These are phyloP conservation scores for Yamadazyma kanchanaburiensis DNA, from an alignment of 1,139 yeast species.

Conservation along the genomic window DNA sequence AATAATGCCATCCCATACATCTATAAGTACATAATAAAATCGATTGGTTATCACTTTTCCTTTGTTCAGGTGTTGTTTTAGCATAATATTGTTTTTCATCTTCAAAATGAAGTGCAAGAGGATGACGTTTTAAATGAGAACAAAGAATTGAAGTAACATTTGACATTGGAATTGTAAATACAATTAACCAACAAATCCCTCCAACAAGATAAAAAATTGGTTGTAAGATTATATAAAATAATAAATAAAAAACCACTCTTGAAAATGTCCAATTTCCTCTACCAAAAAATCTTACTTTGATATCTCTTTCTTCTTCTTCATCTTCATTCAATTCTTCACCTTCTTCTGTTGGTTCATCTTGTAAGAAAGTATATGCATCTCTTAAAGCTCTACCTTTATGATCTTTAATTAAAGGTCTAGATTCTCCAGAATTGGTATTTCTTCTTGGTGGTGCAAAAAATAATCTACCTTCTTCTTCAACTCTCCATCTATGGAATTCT, in stretches of 20 bases:
- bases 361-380: slow-evolving; percentile 37
- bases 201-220: slow-evolving; percentile 63
- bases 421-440: slow-evolving; percentile 32
- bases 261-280: slow-evolving; percentile 92
- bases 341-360: slow-evolving; percentile 18
- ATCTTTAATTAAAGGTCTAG: slow-evolving; percentile 41
- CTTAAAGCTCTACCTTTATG: slow-evolving; percentile 42
- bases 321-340: slow-evolving; percentile 24
- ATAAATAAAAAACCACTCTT: slow-evolving; percentile 71
- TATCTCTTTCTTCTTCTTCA: slow-evolving; percentile 22
- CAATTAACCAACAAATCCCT: slow-evolving; percentile 72
- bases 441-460: slow-evolving; percentile 68
- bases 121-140: slow-evolving; percentile 84
- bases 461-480: slow-evolving; percentile 66
- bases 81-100: slow-evolving; percentile 52
- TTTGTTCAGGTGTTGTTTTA: slow-evolving; percentile 18
- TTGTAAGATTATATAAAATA: slow-evolving; percentile 65
- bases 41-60: slow-evolving; percentile 34
- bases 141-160: slow-evolving; percentile 59
- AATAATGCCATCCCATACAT: slow-evolving; percentile 87
- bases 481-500: slow-evolving; percentile 89
- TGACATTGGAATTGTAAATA: slow-evolving; percentile 92
- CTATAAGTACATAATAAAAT: slow-evolving; percentile 80
- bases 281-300: slow-evolving; percentile 72
- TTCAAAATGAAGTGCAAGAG: slow-evolving; percentile 75